Evolutionary conservation across 2,329 filamentous ascomycete species (phyloP).

Genomic region (Ploettnerulaceae sp.): DNA sequence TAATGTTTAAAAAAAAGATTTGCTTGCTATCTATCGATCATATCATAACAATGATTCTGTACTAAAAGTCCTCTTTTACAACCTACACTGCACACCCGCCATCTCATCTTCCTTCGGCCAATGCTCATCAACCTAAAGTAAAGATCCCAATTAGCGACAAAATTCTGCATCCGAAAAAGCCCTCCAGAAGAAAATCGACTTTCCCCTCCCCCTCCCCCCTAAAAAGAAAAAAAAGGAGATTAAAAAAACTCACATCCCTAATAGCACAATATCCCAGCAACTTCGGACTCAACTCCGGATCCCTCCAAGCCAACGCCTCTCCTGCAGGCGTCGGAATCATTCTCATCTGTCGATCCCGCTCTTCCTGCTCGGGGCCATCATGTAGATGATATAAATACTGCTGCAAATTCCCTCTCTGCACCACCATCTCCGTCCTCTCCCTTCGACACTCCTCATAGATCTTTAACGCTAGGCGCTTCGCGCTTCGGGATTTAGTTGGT

Average conservation of each 20-base stretch:
- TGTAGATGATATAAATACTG: slow-evolving; percentile 54
- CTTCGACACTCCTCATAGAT: slow-evolving; percentile 56
- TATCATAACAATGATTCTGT: too few relatives aligned
- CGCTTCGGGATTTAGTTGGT: background rate
- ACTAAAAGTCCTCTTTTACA: background rate
- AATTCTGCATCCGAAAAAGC: too few relatives aligned
- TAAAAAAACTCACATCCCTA: slow-evolving; percentile 32
- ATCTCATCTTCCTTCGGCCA: background rate
- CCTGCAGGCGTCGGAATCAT: slow-evolving; percentile 35
- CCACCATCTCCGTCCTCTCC: slow-evolving; percentile 54
- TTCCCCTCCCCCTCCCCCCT: too few relatives aligned
- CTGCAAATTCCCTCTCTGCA: slow-evolving; percentile 54
- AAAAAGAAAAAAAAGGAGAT: too few relatives aligned
- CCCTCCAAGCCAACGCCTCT: slow-evolving; percentile 39
- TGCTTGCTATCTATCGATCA: too few relatives aligned
- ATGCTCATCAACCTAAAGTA: slow-evolving; percentile 30
- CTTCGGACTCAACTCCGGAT: slow-evolving; percentile 37
- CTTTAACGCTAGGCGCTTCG: slow-evolving; percentile 36
- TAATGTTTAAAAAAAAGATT: background rate
- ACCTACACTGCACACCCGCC: slow-evolving; percentile 34
- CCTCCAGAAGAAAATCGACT: too few relatives aligned
- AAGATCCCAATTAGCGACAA: too few relatives aligned
- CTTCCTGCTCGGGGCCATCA: slow-evolving; percentile 52
- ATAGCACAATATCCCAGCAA: slow-evolving; percentile 39
- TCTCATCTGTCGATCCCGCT: slow-evolving; percentile 45